These are phyloP conservation scores for Trypethelium eluteriae DNA, from an alignment of 495 filamentous ascomycete species.

Conservation along the genomic window DNA sequence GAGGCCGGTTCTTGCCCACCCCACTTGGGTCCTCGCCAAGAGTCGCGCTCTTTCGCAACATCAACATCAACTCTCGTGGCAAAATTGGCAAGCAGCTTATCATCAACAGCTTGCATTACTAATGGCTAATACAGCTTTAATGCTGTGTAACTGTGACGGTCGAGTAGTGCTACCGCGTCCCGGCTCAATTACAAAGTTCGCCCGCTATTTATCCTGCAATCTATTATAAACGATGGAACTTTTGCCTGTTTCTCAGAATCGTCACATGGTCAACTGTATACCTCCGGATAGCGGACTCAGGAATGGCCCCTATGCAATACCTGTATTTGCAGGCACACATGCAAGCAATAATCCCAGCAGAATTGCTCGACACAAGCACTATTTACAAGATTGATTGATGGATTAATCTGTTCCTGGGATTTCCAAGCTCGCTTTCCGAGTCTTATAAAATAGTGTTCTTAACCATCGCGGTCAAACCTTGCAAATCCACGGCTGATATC, in stretches of 20 bases:
- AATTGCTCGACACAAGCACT: background rate
- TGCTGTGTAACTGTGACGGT: background rate
- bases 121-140: background rate
- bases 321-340: background rate
- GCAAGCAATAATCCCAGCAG: background rate
- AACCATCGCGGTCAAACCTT: background rate
- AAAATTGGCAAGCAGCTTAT: no score
- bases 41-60: no score
- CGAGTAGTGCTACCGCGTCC: background rate
- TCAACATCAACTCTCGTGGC: no score
- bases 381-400: background rate
- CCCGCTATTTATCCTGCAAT: background rate
- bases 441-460: background rate
- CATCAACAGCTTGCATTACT: background rate
- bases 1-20: no score
- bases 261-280: background rate
- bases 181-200: background rate
- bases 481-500: background rate
- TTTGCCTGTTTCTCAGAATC: background rate
- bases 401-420: background rate
- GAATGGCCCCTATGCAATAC: background rate
- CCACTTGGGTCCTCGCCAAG: no score
- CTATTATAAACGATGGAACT: conserved; percentile 4
- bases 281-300: background rate
- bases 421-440: background rate